Evolutionary conservation across 116 monocot species (phyloP).

Genomic region (Zostera marina): DNA sequence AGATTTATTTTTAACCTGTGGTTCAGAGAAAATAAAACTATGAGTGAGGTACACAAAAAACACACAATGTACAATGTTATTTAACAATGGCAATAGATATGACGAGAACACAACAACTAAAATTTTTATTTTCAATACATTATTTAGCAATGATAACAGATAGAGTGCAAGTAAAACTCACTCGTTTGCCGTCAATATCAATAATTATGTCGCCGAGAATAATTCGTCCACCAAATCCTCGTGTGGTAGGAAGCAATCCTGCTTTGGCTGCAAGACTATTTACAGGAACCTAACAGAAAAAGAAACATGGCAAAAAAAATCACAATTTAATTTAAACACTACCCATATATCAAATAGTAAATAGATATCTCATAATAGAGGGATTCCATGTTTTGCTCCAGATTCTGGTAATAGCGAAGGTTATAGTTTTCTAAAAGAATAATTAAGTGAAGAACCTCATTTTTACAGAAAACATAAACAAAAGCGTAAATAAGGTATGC

Average conservation of each 20-base stretch:
- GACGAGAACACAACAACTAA: background rate
- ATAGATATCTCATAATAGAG: background rate
- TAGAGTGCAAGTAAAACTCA: slow-evolving; percentile 16
- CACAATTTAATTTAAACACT: background rate
- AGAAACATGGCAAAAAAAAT: background rate
- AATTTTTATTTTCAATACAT: background rate
- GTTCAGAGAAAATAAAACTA: slow-evolving; percentile 1
- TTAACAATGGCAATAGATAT: no score
- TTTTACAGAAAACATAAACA: background rate
- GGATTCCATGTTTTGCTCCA: background rate
- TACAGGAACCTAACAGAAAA: slow-evolving; percentile 29
- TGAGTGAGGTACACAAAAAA: background rate
- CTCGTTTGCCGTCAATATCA: slow-evolving; percentile 56
- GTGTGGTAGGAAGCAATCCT: slow-evolving; percentile 66
- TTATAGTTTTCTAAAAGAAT: background rate
- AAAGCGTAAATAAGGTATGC: background rate
- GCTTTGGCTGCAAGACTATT: slow-evolving; percentile 63
- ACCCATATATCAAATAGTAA: background rate
- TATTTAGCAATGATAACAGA: background rate
- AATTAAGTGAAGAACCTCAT: background rate
- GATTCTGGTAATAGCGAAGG: background rate
- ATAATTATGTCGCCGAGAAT: slow-evolving; percentile 73
- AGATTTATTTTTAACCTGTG: slow-evolving; percentile 51
- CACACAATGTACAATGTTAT: no score
- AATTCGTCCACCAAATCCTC: slow-evolving; percentile 77